phyloP scores from a whole-genome alignment of 2,329 filamentous ascomycete genomes.

The Venturia asperata region DNA sequence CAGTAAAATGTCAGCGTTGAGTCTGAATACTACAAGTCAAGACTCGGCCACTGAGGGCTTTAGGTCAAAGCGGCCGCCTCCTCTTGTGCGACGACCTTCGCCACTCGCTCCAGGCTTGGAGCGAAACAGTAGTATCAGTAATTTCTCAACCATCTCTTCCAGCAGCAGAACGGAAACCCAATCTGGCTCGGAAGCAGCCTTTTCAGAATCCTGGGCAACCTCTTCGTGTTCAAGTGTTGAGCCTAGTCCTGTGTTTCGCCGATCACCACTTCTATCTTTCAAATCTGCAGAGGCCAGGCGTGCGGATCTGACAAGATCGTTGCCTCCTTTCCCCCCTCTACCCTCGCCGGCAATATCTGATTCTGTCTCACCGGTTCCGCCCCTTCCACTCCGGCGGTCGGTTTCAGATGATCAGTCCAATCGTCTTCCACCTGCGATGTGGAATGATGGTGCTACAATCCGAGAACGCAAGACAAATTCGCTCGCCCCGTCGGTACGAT shows the following conservation, averaged over 20 bases:
- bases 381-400: not conserved
- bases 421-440: constrained; percentile 7
- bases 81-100: not conserved
- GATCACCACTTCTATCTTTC: not conserved
- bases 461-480: not conserved
- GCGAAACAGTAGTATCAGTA: not conserved
- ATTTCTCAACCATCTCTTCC: not conserved
- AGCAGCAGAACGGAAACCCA: not conserved
- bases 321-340: constrained; percentile 6
- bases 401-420: constrained; percentile 13
- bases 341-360: not conserved
- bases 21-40: not conserved
- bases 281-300: not conserved
- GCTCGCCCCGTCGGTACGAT: not conserved
- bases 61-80: not conserved
- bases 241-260: constrained; percentile 3
- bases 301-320: not conserved
- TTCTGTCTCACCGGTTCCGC: not conserved
- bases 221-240: not conserved
- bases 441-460: constrained; percentile 8
- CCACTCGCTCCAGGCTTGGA: not conserved
- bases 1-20: constrained; percentile 9
- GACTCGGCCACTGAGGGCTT: not conserved
- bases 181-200: constrained; percentile 7
- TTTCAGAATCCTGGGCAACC: constrained; percentile 6